Conservation (phyloP, 2,329 filamentous ascomycete genomes). For the Colletotrichum nymphaeae region DNA sequence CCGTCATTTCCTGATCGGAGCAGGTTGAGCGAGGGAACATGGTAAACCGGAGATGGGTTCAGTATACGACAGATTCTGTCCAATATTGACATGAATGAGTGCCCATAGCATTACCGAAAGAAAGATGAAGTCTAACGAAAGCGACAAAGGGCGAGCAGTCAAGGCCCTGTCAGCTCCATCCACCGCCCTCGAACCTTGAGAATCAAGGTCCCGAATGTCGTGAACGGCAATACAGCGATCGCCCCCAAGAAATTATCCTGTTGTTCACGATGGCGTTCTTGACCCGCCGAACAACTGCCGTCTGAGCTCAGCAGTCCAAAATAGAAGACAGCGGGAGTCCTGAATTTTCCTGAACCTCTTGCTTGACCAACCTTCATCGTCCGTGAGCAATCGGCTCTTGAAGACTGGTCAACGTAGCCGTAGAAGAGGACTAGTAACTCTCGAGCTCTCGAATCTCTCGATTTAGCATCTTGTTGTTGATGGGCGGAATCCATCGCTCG, state of each 20-base stretch:
- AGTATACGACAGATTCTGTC: conserved; percentile 13
- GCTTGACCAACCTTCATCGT: conserved; percentile 9
- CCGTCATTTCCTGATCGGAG: conserved; percentile 22
- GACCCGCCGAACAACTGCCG: not conserved
- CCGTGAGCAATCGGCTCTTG: conserved; percentile 25
- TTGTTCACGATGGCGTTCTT: conserved; percentile 10
- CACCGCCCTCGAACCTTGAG: not conserved
- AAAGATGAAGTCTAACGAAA: not conserved
- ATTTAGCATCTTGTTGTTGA: conserved; percentile 1
- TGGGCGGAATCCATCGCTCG: conserved; percentile 10
- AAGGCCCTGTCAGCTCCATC: not conserved
- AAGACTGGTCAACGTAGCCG: conserved; percentile 11
- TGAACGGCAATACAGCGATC: not conserved
- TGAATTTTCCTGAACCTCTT: conserved; percentile 33
- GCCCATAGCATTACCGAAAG: not conserved
- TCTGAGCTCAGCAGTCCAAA: conserved; percentile 22
- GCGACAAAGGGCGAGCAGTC: not conserved
- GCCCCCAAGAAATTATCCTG: not conserved
- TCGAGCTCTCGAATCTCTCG: conserved; percentile 2
- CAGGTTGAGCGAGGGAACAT: conserved; percentile 14
- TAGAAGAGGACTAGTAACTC: not conserved
- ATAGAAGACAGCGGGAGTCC: conserved; percentile 27
- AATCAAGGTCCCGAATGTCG: not conserved
- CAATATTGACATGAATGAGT: conserved; percentile 2
- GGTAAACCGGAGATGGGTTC: conserved; percentile 18